Base-by-base conservation (phyloP, 2,329 filamentous ascomycete species). In the Albophoma yamanashiensis region DNA sequence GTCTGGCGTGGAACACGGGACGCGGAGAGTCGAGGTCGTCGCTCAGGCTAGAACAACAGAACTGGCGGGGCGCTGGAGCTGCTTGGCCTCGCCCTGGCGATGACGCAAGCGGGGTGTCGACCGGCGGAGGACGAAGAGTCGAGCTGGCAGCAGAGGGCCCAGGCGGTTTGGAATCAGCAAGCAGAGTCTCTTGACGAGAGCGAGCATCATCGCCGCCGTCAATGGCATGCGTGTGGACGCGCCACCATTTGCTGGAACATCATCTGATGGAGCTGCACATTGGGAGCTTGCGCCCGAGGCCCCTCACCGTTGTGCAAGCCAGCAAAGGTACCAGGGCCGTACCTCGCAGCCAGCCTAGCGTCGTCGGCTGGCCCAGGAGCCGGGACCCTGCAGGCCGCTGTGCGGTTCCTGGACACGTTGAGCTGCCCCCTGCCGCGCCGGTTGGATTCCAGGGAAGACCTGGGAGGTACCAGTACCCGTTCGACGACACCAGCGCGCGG, bases 71-170 rank as follows among this genome's bases (percentile, higher is more conserved):
- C 25, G 20, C 34, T 7, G 45, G 45, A 34, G 17, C n/a, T n/a
- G n/a, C n/a, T n/a, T n/a, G n/a, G n/a, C n/a, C n/a, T n/a, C n/a
- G n/a, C n/a, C n/a, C n/a, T n/a, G 50, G 50, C 50, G 50, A 60
- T 62, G 60, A 62, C 60, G 60, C 60, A 62, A 58, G 60, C 59
- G 59, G 59, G 59, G 59, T 39, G 25, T n/a, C 17, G 5, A 17
- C 15, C 12, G 31, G 25, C 22, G 14, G 1, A 14, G 15, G 27
- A 31, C 25, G 43, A 31, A 52, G 47, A 31, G 25, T 20, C 6
- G 17, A 34, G 31, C 25, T 7, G 45, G 6, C 45, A 17, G 14
- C 45, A 31, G 14, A 15, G 25, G 8, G 45, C 17, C 43, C 14
- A 12, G 34, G 43, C 6, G 11, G 9, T 27, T 15, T 50, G 45